Conservation (phyloP, 495 filamentous ascomycete species). For the Neurospora sp. region DNA sequence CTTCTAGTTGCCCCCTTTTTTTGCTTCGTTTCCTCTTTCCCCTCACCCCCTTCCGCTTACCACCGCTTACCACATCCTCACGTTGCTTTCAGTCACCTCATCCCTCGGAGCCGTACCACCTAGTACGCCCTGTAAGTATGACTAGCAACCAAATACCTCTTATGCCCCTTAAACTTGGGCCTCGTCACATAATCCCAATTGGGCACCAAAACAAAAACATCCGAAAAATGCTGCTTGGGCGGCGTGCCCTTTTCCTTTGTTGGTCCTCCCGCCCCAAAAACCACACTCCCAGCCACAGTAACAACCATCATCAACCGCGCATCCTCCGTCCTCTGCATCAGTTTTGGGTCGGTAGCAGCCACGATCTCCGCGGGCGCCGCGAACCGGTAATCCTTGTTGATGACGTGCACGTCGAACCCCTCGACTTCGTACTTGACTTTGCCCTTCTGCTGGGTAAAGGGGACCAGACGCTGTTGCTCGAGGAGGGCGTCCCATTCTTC, state of each 20-base stretch:
- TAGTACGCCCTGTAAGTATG: constrained; percentile 53
- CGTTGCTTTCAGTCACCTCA: too few species aligned
- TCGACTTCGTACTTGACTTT: constrained; percentile 46
- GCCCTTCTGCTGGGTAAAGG: neutral
- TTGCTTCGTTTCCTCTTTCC: too few species aligned
- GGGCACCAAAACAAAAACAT: constrained; percentile 67
- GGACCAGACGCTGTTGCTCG: constrained; percentile 19
- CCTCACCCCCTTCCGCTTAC: too few species aligned
- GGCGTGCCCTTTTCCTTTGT: constrained; percentile 25
- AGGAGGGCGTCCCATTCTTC: constrained; percentile 30
- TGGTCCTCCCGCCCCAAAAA: constrained; percentile 3
- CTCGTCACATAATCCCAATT: constrained; percentile 48
- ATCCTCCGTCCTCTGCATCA: constrained; percentile 20
- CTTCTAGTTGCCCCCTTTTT: too few species aligned
- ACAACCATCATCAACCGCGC: constrained; percentile 60
- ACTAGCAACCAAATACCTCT: constrained; percentile 58
- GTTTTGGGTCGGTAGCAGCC: neutral
- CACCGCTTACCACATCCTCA: too few species aligned
- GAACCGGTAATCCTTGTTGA: constrained; percentile 53
- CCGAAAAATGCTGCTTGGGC: constrained; percentile 55
- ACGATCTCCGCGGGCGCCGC: constrained; percentile 22
- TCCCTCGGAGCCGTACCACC: neutral
- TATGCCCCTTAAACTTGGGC: constrained; percentile 24
- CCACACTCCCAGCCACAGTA: constrained; percentile 54
- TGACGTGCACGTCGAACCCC: constrained; percentile 59